Evolutionary conservation across 2,329 filamentous ascomycete genomes (phyloP).

Genomic region (Neofusicoccum kwambonambiense): DNA sequence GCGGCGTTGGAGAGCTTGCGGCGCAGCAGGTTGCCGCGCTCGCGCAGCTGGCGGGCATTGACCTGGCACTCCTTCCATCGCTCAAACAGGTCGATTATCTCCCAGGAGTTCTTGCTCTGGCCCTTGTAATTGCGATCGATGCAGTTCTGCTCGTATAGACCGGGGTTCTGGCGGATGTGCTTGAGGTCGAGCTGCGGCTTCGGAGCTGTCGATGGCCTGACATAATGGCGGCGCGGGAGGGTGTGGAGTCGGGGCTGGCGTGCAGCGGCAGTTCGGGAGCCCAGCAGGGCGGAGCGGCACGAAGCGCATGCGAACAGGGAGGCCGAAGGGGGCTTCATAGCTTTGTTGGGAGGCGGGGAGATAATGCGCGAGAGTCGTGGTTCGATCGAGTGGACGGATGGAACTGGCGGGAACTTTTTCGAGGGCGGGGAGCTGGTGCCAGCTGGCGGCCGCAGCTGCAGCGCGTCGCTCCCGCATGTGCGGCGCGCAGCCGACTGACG

Average conservation of each 20-base stretch:
- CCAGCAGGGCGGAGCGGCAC: slow-evolving; percentile 19
- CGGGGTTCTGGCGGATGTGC: slow-evolving; percentile 82
- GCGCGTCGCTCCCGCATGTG: background rate
- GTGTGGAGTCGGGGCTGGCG: background rate
- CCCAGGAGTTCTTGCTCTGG: slow-evolving; percentile 52
- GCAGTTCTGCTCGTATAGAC: slow-evolving; percentile 80
- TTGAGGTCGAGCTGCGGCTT: slow-evolving; percentile 80
- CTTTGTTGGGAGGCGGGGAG: background rate
- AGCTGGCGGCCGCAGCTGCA: slow-evolving; percentile 14
- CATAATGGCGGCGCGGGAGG: slow-evolving; percentile 40
- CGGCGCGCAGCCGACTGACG: background rate
- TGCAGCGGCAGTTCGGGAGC: slow-evolving; percentile 1
- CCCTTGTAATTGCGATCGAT: slow-evolving; percentile 76
- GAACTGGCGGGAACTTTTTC: slow-evolving; percentile 14
- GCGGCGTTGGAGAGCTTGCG: slow-evolving; percentile 49
- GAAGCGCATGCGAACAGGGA: slow-evolving; percentile 23
- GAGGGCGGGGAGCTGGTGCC: slow-evolving; percentile 13
- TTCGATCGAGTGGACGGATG: slow-evolving; percentile 5
- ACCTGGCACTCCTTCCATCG: slow-evolving; percentile 53
- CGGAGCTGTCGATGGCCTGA: slow-evolving; percentile 69
- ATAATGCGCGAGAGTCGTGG: slow-evolving; percentile 3
- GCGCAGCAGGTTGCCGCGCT: slow-evolving; percentile 65
- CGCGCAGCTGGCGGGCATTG: slow-evolving; percentile 60
- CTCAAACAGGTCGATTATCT: slow-evolving; percentile 52
- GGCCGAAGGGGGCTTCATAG: slow-evolving; percentile 27